phyloP scores from a whole-genome alignment of 805 yeast genomes.

The Martiniozyma abietophila region DNA sequence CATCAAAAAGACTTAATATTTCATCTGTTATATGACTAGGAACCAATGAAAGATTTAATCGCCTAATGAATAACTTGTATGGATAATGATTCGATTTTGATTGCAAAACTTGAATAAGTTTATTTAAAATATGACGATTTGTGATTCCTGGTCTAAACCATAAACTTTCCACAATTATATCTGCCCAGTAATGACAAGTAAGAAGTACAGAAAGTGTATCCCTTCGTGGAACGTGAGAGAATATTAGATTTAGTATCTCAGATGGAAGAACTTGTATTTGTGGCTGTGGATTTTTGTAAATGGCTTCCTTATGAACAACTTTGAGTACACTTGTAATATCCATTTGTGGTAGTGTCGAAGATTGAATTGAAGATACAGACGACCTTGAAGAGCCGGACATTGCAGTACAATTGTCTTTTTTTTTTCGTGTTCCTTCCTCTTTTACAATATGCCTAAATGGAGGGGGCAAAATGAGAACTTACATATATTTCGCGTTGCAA shows the following conservation, averaged over 20 bases:
- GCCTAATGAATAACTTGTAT: slow-evolving; percentile 59
- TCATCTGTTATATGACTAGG: slow-evolving; percentile 59
- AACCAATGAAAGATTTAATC: slow-evolving; percentile 72
- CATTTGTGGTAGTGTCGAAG: too few relatives aligned
- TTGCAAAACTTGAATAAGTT: slow-evolving; percentile 45
- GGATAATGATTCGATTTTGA: slow-evolving; percentile 48
- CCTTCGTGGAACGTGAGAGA: slow-evolving; percentile 50
- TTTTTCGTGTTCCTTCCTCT: too few relatives aligned
- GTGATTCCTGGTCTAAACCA: slow-evolving; percentile 83
- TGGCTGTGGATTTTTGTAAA: slow-evolving; percentile 1
- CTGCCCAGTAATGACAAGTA: slow-evolving; percentile 76
- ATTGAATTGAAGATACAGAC: too few relatives aligned
- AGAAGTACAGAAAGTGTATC: slow-evolving; percentile 56
- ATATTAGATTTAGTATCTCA: slow-evolving; percentile 54
- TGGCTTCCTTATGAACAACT: too few relatives aligned
- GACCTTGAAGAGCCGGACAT: too few relatives aligned
- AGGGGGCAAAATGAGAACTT: too few relatives aligned
- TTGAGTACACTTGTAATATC: too few relatives aligned
- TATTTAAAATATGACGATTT: slow-evolving; percentile 37
- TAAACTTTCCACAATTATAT: slow-evolving; percentile 63
- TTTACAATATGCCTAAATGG: too few relatives aligned
- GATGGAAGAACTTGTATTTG: slow-evolving; percentile 44
- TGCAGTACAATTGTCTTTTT: too few relatives aligned
- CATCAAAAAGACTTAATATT: slow-evolving; percentile 48
- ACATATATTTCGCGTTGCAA: too few relatives aligned